Evolutionary conservation across 805 yeast species (phyloP).

Genomic region (Ogataea pini): DNA sequence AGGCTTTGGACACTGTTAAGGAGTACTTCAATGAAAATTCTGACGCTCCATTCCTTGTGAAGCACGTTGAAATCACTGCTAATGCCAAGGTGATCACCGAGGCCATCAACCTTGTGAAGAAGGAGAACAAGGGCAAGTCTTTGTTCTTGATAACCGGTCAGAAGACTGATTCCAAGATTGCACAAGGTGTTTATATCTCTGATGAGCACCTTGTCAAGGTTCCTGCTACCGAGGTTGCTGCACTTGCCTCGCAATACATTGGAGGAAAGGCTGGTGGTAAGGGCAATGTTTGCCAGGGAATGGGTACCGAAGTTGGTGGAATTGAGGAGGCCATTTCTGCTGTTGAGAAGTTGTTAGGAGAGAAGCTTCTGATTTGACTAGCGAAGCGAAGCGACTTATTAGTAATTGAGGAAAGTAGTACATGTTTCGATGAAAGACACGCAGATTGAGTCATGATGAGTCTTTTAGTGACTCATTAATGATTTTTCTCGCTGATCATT

Average conservation of each 20-base stretch:
- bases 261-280: slow-evolving; percentile 99
- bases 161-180: slow-evolving; percentile 66
- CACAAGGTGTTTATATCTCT: slow-evolving; percentile 91
- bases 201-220: slow-evolving; percentile 66
- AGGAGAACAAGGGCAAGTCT: slow-evolving; percentile 70
- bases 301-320: slow-evolving; percentile 80
- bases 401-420: no score
- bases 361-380: slow-evolving; percentile 45
- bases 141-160: slow-evolving; percentile 77
- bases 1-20: slow-evolving; percentile 75
- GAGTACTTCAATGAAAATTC: slow-evolving; percentile 61
- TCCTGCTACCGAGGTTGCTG: slow-evolving; percentile 74
- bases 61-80: slow-evolving; percentile 67
- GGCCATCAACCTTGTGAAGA: slow-evolving; percentile 81
- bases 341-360: slow-evolving; percentile 58
- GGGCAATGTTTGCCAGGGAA: slow-evolving; percentile 95
- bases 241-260: slow-evolving; percentile 64
- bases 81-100: slow-evolving; percentile 95
- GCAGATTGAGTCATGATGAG: no score
- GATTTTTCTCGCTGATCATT: no score
- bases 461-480: no score
- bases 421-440: no score
- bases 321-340: slow-evolving; percentile 73
- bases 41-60: slow-evolving; percentile 60
- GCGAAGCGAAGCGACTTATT: background rate